Conservation (phyloP, 139 green algal genomes). For the Coelastrella sp. region DNA sequence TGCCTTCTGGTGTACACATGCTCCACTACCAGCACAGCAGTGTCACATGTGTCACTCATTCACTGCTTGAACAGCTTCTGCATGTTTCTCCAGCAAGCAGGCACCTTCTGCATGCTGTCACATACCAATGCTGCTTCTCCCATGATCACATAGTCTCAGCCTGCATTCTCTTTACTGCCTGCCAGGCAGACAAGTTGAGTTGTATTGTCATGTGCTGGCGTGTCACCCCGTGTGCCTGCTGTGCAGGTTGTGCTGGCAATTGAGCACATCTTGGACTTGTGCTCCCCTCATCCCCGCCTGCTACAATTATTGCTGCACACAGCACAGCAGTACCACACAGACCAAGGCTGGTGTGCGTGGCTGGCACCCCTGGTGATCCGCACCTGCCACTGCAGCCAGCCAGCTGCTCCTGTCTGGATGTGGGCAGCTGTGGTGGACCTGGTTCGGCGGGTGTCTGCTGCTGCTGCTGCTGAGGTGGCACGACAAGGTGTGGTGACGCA, state of each 20-base stretch:
- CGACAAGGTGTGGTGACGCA: background rate
- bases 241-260: constrained; percentile 25
- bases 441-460: background rate
- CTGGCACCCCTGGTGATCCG: background rate
- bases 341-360: background rate
- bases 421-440: constrained; percentile 18
- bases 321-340: background rate
- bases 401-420: constrained; percentile 1
- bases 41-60: no score
- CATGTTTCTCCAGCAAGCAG: background rate
- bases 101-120: background rate
- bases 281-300: background rate
- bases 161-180: background rate
- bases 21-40: no score
- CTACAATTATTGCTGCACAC: background rate
- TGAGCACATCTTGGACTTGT: background rate
- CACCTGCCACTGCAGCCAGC: background rate
- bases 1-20: no score
- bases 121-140: background rate
- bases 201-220: background rate
- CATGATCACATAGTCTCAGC: background rate
- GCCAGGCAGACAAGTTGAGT: background rate
- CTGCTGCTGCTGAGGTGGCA: constrained; percentile 7
- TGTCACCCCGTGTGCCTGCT: no score
- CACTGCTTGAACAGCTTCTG: background rate